Percentiles rank a stretch among this genome's conserved stretches.
phyloP scores from a whole-genome alignment of 352 stramenopile genomes.

The Pythium utonaiense region DNA sequence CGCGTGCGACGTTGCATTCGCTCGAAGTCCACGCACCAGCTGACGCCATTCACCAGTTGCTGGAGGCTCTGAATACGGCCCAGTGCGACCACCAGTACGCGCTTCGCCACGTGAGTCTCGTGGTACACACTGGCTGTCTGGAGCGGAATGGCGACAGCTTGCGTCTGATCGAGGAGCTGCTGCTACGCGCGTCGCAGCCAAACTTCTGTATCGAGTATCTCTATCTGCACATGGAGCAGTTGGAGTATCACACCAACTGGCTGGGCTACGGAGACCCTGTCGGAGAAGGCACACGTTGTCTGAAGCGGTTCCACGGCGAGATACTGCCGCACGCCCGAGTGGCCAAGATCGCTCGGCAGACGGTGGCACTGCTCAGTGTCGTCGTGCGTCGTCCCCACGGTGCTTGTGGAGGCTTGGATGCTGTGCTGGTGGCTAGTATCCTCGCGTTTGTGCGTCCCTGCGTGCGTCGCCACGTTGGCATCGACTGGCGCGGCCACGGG shows the following conservation, averaged over 20 bases:
- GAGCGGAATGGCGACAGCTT: not conserved
- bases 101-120: not conserved
- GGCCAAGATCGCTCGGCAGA: not conserved
- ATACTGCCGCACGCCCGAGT: not conserved
- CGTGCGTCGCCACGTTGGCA: not conserved
- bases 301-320: not conserved
- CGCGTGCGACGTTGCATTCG: no score
- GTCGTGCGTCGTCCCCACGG: not conserved
- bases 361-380: not conserved
- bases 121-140: not conserved
- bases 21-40: not conserved
- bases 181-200: not conserved
- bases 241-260: not conserved
- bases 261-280: not conserved
- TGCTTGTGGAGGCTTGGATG: not conserved
- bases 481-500: not conserved
- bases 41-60: not conserved
- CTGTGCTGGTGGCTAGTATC: not conserved
- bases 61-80: not conserved
- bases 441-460: not conserved
- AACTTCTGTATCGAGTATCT: not conserved
- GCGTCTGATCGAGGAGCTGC: not conserved
- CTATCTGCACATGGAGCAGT: not conserved
- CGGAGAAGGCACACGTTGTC: not conserved
- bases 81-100: not conserved